Evolutionary conservation across 2,329 filamentous ascomycete genomes (phyloP), one percentile per base, ranked within the genome.

Genomic region (Stachybotrys echinatus): DNA sequence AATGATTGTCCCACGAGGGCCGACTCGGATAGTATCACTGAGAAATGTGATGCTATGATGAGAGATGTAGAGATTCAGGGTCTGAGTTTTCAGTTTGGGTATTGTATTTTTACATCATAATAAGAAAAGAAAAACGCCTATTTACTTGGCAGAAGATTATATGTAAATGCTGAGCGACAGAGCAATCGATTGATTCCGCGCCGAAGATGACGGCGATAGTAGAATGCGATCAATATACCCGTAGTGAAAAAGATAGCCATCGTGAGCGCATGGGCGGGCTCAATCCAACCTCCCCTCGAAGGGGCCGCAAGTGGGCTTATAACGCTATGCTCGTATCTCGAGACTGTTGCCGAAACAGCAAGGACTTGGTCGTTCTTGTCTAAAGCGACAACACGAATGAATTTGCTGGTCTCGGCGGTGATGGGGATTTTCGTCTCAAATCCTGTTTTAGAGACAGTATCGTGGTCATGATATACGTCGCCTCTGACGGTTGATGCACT

Each of bases 341-440:
- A 51, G n/a, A 56, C 48, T 0, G 48, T 31, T 6, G 42, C 17
- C 4, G 55, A 56, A 6, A 46, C 18, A 59, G 67, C 2, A 64
- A 77, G 51, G 55, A 59, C 10, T 19, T 64, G 21, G 20, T 43
- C 51, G 12, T 54, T 22, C 12, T 38, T 51, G 22, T 59, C 57
- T 42, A 61, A 37, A 0, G 55, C 60, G 1, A 54, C 51, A 10
- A 61, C 48, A 8, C 58, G 54, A 12, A 61, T 42, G 19, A 55
- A 60, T 34, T 55, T 52, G 3, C 49, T 48, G 2, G 56, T 54
- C 51, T 18, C 57, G 51, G n/a, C 14, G 27, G 27, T 8, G 3
- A 34, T 34, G 10, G 27, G 3, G 5, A 34, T 34, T 14, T 34
- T 34, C 14, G 27, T 34, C 14, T 34, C 27, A 34, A 34, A 34